Evolutionary conservation across 352 stramenopile genomes (phyloP).

Genomic region (Globisporangium recalcitrans): DNA sequence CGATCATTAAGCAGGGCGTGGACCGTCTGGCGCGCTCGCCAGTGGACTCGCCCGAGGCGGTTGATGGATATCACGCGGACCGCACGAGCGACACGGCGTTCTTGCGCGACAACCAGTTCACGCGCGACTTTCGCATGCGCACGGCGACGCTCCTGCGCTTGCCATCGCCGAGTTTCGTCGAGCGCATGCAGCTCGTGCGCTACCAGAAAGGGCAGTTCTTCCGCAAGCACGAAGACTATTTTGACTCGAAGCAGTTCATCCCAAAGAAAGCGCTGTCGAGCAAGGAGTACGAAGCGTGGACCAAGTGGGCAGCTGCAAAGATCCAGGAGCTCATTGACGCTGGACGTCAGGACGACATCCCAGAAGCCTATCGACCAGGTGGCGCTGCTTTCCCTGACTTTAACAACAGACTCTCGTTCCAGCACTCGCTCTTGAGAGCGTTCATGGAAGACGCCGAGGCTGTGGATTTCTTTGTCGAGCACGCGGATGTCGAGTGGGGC

Average conservation of each 20-base stretch:
- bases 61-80: constrained; percentile 54
- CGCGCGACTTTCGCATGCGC: constrained; percentile 45
- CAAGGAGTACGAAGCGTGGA: constrained; percentile 42
- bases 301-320: constrained; percentile 36
- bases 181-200: constrained; percentile 62
- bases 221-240: constrained; percentile 75
- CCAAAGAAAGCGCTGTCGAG: constrained; percentile 31
- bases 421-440: constrained; percentile 37
- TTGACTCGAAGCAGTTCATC: constrained; percentile 64
- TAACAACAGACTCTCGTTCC: constrained; percentile 40
- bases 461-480: constrained; percentile 48
- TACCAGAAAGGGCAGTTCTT: constrained; percentile 72
- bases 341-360: constrained; percentile 23
- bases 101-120: constrained; percentile 57
- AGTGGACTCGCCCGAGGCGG: constrained; percentile 48
- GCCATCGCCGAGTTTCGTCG: constrained; percentile 41
- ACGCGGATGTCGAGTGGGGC: constrained; percentile 45
- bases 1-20: constrained; percentile 46
- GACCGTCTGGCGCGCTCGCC: constrained; percentile 46
- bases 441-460: constrained; percentile 52
- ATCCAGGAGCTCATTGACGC: constrained; percentile 23
- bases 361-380: constrained; percentile 28
- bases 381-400: constrained; percentile 40
- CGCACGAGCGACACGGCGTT: constrained; percentile 72
- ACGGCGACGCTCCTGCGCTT: constrained; percentile 44